Evolutionary conservation across 2,329 filamentous ascomycete genomes (phyloP).

Genomic region (Clarireedia hainanense): DNA sequence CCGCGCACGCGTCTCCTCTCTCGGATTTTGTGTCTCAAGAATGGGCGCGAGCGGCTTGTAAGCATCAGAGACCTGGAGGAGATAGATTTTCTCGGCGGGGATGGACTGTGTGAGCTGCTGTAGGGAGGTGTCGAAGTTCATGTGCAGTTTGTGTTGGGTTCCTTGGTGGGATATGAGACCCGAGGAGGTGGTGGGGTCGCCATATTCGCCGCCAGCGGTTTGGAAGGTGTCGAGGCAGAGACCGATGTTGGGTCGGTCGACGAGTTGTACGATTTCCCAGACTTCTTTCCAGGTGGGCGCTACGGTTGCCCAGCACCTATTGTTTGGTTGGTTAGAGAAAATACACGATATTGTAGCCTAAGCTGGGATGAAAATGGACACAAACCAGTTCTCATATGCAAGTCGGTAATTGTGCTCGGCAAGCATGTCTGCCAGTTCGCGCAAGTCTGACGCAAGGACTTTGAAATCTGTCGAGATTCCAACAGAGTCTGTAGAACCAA

Average conservation of each 20-base stretch:
- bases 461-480: constrained; percentile 22
- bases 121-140: constrained; percentile 46
- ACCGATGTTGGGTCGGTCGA: constrained; percentile 58
- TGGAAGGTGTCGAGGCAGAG: constrained; percentile 76
- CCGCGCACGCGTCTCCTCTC: constrained; percentile 49
- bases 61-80: constrained; percentile 69
- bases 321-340: background rate
- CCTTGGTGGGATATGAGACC: constrained; percentile 46
- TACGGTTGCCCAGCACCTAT: constrained; percentile 63
- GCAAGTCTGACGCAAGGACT: constrained; percentile 52
- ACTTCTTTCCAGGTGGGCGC: constrained; percentile 61
- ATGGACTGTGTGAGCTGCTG: constrained; percentile 48
- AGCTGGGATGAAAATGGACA: background rate
- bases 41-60: constrained; percentile 55
- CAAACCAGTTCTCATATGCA: constrained; percentile 65
- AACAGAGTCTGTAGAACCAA: constrained; percentile 24
- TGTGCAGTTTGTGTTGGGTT: constrained; percentile 35
- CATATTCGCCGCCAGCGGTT: constrained; percentile 64
- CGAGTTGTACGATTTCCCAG: constrained; percentile 58
- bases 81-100: constrained; percentile 62
- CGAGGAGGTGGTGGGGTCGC: constrained; percentile 56
- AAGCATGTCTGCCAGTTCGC: constrained; percentile 55
- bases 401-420: constrained; percentile 49
- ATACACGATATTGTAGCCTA: background rate
- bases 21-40: constrained; percentile 27